A percentile compares a stretch with the other conserved stretches of the same genome.
phyloP scores from a whole-genome alignment of 768 basidiomycete species.

The Podaxis sp. region DNA sequence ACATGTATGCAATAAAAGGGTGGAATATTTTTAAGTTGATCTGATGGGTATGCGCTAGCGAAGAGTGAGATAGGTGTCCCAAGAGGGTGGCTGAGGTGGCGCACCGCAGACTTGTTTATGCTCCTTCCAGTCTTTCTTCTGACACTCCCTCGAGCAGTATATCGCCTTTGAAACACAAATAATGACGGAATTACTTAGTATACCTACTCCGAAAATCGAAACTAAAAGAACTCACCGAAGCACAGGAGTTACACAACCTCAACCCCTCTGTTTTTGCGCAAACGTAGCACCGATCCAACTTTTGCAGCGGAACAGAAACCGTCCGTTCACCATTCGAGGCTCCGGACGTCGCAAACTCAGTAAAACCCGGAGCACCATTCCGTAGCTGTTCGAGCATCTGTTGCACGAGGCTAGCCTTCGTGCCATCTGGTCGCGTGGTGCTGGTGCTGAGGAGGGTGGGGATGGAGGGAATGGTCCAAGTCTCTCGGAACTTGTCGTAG shows the following conservation, averaged over 20 bases:
- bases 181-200: too few relatives aligned
- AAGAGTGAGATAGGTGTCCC: neutral
- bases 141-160: constrained; percentile 17
- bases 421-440: neutral
- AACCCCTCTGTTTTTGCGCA: neutral
- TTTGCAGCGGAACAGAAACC: neutral
- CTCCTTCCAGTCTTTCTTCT: constrained; percentile 15
- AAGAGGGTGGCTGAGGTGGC: neutral
- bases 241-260: constrained; percentile 3
- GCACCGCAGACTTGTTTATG: constrained; percentile 14
- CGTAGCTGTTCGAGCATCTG: neutral
- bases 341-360: neutral
- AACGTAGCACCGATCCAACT: neutral
- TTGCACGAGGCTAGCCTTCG: neutral
- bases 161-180: neutral
- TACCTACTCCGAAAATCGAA: too few relatives aligned
- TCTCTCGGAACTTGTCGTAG: too few relatives aligned
- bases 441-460: neutral
- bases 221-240: neutral
- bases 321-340: neutral
- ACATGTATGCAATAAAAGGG: constrained; percentile 31
- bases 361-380: neutral
- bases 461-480: too few relatives aligned
- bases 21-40: constrained; percentile 33
- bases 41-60: constrained; percentile 33